Conservation (phyloP, 768 basidiomycete species). For the Russula foetens region DNA sequence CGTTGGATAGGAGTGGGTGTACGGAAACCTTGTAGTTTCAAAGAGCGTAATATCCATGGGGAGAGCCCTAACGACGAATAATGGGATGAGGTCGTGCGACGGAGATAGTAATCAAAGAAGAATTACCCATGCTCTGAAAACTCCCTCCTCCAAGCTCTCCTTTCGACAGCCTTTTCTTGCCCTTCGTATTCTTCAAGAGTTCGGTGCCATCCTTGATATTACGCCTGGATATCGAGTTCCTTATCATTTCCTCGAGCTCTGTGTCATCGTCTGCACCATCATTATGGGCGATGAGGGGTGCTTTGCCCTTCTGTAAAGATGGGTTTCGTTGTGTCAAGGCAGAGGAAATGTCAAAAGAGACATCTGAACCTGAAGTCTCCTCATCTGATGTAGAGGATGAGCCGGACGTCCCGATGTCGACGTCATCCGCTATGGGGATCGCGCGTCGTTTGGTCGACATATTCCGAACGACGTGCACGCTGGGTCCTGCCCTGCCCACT, state of each 20-base stretch:
- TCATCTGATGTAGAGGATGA: conserved; percentile 7
- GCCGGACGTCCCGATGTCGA: background rate
- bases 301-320: background rate
- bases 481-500: too few relatives aligned
- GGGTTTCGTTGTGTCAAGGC: conserved; percentile 34
- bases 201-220: conserved; percentile 71
- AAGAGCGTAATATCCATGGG: conserved; percentile 72
- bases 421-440: background rate
- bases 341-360: conserved; percentile 56
- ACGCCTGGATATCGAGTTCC: conserved; percentile 59
- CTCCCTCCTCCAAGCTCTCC: conserved; percentile 87
- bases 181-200: conserved; percentile 69
- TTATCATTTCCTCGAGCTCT: conserved; percentile 56
- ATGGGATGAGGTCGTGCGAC: background rate
- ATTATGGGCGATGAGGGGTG: conserved; percentile 14
- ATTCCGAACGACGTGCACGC: too few relatives aligned
- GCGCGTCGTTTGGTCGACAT: background rate
- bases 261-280: conserved; percentile 40
- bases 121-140: conserved; percentile 91
- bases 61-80: conserved; percentile 52
- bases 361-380: conserved; percentile 23
- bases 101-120: background rate
- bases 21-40: conserved; percentile 89
- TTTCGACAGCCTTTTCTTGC: conserved; percentile 58
- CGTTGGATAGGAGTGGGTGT: conserved; percentile 97